A percentile compares a stretch with the other conserved stretches of the same genome.
phyloP scores from a whole-genome alignment of 1,284 basidiomycete genomes.

The Ceratobasidium sp. region DNA sequence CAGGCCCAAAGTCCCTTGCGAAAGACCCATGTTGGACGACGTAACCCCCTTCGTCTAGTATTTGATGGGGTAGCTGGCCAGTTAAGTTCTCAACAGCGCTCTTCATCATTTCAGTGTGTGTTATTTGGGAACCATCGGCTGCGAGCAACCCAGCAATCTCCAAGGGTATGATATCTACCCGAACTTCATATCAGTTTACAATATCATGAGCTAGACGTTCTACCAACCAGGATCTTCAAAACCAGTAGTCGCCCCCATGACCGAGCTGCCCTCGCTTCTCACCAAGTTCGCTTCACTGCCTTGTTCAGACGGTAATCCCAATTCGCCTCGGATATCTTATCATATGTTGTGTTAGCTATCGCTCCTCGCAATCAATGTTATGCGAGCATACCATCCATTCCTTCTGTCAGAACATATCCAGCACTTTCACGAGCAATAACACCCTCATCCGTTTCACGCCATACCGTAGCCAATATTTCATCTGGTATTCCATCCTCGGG shows the following conservation, averaged over 20 bases:
- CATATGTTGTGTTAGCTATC: too few relatives aligned
- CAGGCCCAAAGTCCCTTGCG: neutral
- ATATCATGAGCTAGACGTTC: too few relatives aligned
- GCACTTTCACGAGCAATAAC: conserved; percentile 22
- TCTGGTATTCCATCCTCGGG: conserved; percentile 46
- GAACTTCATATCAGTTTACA: too few relatives aligned
- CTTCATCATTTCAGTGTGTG: conserved; percentile 24
- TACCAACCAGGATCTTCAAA: too few relatives aligned
- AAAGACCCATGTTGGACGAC: neutral
- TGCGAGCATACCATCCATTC: too few relatives aligned
- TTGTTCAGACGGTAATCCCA: too few relatives aligned
- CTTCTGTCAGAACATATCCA: conserved; percentile 32
- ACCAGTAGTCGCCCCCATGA: too few relatives aligned
- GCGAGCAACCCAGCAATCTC: neutral
- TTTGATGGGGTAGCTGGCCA: neutral
- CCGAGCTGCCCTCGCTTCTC: too few relatives aligned
- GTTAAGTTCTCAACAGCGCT: neutral
- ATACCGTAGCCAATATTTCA: conserved; percentile 37
- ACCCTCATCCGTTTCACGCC: neutral
- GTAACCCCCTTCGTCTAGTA: conserved; percentile 38
- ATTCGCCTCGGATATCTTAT: too few relatives aligned
- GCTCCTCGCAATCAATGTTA: too few relatives aligned
- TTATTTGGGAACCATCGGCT: neutral
- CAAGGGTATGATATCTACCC: conserved; percentile 4
- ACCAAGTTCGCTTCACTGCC: too few relatives aligned